Evolutionary conservation across 305 asterid species (phyloP).

Genomic region (Ruellia speciosa): DNA sequence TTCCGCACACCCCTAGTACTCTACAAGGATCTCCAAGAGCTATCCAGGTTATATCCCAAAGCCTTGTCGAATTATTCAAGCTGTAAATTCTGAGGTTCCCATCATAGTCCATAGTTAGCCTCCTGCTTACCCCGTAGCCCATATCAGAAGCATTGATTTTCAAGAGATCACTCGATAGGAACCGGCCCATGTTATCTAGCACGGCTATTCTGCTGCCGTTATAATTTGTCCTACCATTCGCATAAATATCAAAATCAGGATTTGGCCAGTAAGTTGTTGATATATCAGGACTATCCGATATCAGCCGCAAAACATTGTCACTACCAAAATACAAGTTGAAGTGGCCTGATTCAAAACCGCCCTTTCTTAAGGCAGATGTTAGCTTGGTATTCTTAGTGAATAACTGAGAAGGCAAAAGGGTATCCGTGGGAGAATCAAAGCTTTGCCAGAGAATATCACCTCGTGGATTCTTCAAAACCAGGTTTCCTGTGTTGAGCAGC

Average conservation of each 20-base stretch:
- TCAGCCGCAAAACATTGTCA: conserved; percentile 44
- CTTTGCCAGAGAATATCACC: conserved; percentile 49
- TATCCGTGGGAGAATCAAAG: conserved; percentile 52
- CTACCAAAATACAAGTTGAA: conserved; percentile 45
- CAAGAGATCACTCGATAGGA: conserved; percentile 44
- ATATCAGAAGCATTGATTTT: conserved; percentile 39
- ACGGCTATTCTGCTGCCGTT: conserved; percentile 50
- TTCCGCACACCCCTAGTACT: conserved; percentile 56
- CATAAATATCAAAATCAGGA: conserved; percentile 27
- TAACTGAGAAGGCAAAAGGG: conserved; percentile 46
- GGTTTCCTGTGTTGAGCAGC: conserved; percentile 50
- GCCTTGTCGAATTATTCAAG: conserved; percentile 36
- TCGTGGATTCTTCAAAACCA: conserved; percentile 29
- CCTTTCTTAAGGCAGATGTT: conserved; percentile 35
- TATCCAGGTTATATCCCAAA: conserved; percentile 51
- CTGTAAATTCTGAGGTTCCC: conserved; percentile 64
- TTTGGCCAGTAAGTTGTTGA: conserved; percentile 56
- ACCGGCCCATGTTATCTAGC: conserved; percentile 40
- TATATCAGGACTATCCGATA: conserved; percentile 46
- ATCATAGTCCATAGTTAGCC: conserved; percentile 47
- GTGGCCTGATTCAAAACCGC: conserved; percentile 40
- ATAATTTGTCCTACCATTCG: conserved; percentile 41
- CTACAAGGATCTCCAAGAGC: conserved; percentile 44
- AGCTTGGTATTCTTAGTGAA: conserved; percentile 47
- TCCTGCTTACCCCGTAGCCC: conserved; percentile 43